A percentile compares a stretch with the other conserved stretches of the same genome.
phyloP scores from a whole-genome alignment of 1,139 yeast genomes.

The Candida neerlandica region DNA sequence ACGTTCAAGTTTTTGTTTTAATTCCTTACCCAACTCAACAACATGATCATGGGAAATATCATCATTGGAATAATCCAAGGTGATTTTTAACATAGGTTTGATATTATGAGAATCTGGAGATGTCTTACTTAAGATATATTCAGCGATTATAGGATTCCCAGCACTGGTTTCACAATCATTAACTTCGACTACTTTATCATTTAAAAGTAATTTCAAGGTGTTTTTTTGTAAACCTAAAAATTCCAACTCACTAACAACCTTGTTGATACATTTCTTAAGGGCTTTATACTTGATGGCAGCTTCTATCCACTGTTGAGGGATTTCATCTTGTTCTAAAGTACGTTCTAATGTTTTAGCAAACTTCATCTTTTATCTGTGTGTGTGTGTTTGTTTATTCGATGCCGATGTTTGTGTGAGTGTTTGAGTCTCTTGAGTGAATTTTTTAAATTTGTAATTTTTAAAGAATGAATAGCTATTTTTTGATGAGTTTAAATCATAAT shows the following conservation, averaged over 20 bases:
- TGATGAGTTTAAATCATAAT: not conserved
- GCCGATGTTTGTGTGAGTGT: not conserved
- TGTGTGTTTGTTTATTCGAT: too few relatives aligned
- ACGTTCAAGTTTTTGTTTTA: slow-evolving; percentile 35
- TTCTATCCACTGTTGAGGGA: slow-evolving; percentile 70
- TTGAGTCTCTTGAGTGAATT: not conserved
- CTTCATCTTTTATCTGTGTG: slow-evolving; percentile 56
- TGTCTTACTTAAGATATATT: slow-evolving; percentile 41
- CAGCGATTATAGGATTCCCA: slow-evolving; percentile 45
- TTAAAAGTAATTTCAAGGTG: slow-evolving; percentile 45
- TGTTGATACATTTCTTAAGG: slow-evolving; percentile 64
- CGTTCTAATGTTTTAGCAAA: slow-evolving; percentile 73
- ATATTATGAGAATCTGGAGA: slow-evolving; percentile 24
- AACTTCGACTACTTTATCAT: slow-evolving; percentile 32
- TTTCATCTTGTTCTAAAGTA: slow-evolving; percentile 57
- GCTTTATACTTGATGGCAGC: slow-evolving; percentile 74
- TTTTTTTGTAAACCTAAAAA: slow-evolving; percentile 55
- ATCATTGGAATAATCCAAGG: slow-evolving; percentile 35
- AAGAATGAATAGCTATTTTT: not conserved
- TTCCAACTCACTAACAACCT: slow-evolving; percentile 62
- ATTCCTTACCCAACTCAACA: slow-evolving; percentile 32
- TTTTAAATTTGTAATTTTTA: not conserved
- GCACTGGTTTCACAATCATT: slow-evolving; percentile 36
- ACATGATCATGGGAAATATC: slow-evolving; percentile 41
- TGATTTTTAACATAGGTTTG: slow-evolving; percentile 41